These are phyloP conservation scores for Phialocephala subalpina DNA, from an alignment of 2,329 filamentous ascomycete species.

Conservation along the genomic window DNA sequence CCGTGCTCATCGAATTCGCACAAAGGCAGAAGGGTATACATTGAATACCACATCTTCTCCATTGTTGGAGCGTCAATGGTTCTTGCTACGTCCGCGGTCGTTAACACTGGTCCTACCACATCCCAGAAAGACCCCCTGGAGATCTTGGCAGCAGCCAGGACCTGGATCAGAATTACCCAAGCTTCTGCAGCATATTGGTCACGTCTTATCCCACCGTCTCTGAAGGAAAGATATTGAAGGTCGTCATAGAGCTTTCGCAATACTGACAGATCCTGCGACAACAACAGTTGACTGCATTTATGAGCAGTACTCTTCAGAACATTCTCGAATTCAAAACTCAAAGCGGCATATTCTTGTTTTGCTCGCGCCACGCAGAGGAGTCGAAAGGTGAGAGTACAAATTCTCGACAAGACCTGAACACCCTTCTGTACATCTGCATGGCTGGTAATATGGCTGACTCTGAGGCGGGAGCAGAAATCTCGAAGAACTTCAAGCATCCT, in stretches of 20 bases:
- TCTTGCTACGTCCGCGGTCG: conserved; percentile 46
- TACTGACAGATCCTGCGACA: conserved; percentile 51
- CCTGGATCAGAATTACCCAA: conserved; percentile 66
- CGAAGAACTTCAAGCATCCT: conserved; percentile 41
- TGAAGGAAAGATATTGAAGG: conserved; percentile 52
- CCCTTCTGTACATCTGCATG: conserved; percentile 6
- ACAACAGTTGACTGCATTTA: conserved; percentile 50
- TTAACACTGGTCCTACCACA: conserved; percentile 55
- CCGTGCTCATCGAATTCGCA: conserved; percentile 66
- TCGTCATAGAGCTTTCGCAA: conserved; percentile 57
- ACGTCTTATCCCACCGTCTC: conserved; percentile 60
- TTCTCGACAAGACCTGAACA: conserved; percentile 33
- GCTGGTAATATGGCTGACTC: neutral
- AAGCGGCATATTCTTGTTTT: conserved; percentile 13
- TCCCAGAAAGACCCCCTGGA: conserved; percentile 68
- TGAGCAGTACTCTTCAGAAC: conserved; percentile 54
- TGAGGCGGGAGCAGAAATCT: conserved; percentile 36
- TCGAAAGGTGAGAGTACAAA: conserved; percentile 48
- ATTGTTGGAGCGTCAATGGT: conserved; percentile 54
- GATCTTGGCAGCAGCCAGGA: conserved; percentile 58
- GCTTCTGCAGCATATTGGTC: conserved; percentile 56
- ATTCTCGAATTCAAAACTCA: conserved; percentile 54
- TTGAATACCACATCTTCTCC: conserved; percentile 63
- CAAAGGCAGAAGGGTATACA: conserved; percentile 69
- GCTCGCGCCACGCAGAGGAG: conserved; percentile 52